Evolutionary conservation across 441 rosid genomes (phyloP).

Genomic region (Pelargonium australe): DNA sequence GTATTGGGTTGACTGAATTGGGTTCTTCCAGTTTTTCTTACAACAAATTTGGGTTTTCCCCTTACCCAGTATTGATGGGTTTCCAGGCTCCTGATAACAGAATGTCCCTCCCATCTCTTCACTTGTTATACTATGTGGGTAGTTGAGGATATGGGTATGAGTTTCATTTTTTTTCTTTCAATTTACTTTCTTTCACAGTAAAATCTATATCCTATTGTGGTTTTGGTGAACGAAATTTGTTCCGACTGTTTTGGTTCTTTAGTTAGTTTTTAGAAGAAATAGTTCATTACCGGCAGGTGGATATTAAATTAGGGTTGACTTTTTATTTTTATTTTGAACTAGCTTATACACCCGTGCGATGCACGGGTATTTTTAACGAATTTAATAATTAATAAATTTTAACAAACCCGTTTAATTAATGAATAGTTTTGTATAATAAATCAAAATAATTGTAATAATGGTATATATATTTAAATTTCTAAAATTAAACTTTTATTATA

Average conservation of each 20-base stretch:
- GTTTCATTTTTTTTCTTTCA: not conserved
- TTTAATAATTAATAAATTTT: too few relatives aligned
- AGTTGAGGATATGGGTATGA: not conserved
- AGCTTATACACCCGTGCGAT: too few relatives aligned
- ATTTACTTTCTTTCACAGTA: not conserved
- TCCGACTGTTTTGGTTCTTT: not conserved
- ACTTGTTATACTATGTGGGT: slow-evolving; percentile 1
- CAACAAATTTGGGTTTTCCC: not conserved
- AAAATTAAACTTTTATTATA: too few relatives aligned
- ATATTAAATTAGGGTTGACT: slow-evolving; percentile 1
- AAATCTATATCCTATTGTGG: not conserved
- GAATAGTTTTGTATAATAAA: too few relatives aligned
- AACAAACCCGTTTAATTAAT: too few relatives aligned
- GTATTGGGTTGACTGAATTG: not conserved
- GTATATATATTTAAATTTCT: too few relatives aligned
- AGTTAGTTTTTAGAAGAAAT: not conserved
- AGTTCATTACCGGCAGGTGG: not conserved
- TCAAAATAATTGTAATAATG: too few relatives aligned
- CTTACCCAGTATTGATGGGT: not conserved
- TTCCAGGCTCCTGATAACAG: not conserved
- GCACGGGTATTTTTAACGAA: too few relatives aligned
- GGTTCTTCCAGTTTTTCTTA: not conserved
- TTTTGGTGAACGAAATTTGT: slow-evolving; percentile 2
- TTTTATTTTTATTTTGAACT: not conserved
- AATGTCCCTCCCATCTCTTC: not conserved